Conservation (phyloP, 2,329 filamentous ascomycete genomes). For the Penicillium sp. region DNA sequence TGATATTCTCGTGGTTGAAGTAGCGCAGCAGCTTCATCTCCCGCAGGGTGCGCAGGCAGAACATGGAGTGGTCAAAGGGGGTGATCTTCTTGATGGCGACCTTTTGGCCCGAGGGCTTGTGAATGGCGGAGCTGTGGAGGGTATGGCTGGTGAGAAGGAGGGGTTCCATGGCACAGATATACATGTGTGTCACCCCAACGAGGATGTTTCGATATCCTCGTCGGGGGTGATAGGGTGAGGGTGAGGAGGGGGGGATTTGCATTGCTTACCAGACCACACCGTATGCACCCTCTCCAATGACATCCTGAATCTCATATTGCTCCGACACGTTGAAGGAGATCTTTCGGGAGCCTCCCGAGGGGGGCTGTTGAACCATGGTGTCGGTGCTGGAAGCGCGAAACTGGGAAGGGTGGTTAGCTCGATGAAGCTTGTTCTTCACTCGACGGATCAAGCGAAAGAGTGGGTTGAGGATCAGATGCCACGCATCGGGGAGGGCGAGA, state of each 20-base stretch:
- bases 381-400: background rate
- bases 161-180: too few relatives aligned
- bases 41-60: slow-evolving; percentile 89
- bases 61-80: slow-evolving; percentile 98
- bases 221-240: too few relatives aligned
- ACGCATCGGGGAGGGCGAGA: too few relatives aligned
- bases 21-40: slow-evolving; percentile 99
- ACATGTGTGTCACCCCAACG: too few relatives aligned
- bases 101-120: slow-evolving; percentile 97
- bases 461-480: too few relatives aligned
- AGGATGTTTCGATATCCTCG: too few relatives aligned
- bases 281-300: slow-evolving; percentile 96
- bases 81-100: slow-evolving; percentile 99
- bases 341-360: slow-evolving; percentile 63
- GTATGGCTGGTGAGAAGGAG: too few relatives aligned
- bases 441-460: too few relatives aligned
- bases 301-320: slow-evolving; percentile 99
- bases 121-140: slow-evolving; percentile 72
- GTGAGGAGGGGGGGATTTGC: too few relatives aligned
- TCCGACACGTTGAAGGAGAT: slow-evolving; percentile 99
- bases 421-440: too few relatives aligned
- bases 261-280: slow-evolving; percentile 85
- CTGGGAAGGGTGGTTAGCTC: slow-evolving; percentile 11
- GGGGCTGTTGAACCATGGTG: slow-evolving; percentile 40
- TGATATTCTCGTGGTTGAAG: slow-evolving; percentile 99